Conservation (phyloP, 1,284 basidiomycete species). For the Pseudozyma sp. region DNA sequence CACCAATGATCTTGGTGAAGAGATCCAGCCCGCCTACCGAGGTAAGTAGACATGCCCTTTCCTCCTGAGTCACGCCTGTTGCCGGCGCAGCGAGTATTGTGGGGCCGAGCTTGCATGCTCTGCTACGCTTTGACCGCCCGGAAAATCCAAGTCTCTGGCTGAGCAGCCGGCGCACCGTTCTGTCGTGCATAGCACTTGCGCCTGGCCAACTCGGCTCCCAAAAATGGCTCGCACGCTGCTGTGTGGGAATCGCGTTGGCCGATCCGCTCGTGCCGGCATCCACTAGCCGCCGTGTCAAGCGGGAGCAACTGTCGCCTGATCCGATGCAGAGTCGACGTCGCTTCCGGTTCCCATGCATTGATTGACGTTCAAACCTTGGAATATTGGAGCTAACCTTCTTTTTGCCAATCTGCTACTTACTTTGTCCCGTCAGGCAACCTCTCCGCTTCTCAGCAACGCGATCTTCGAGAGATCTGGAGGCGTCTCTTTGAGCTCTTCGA, state of each 20-base stretch:
- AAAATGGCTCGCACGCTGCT: not conserved
- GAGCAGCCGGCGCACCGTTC: no score
- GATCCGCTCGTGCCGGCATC: not conserved
- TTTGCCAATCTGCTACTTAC: not conserved
- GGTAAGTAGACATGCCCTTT: slow-evolving; percentile 37
- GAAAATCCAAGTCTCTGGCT: no score
- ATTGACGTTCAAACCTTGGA: not conserved
- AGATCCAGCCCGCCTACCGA: slow-evolving; percentile 57
- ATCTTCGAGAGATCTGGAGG: slow-evolving; percentile 60
- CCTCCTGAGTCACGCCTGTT: not conserved
- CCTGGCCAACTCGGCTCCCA: no score
- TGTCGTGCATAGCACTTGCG: no score
- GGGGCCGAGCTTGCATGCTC: no score
- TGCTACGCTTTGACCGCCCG: no score
- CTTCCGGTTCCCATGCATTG: not conserved
- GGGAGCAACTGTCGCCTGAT: slow-evolving; percentile 10
- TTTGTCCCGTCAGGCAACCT: slow-evolving; percentile 57
- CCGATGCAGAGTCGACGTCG: slow-evolving; percentile 6
- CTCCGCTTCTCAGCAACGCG: slow-evolving; percentile 51
- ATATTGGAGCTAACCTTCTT: slow-evolving; percentile 8
- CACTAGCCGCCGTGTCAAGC: not conserved
- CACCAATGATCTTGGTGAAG: slow-evolving; percentile 60
- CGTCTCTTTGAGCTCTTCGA: slow-evolving; percentile 62
- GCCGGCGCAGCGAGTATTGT: no score
- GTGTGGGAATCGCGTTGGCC: not conserved